A percentile compares a stretch with the other conserved stretches of the same genome.
phyloP scores from a whole-genome alignment of 148 eudicot genomes.

The Silene uniflora region DNA sequence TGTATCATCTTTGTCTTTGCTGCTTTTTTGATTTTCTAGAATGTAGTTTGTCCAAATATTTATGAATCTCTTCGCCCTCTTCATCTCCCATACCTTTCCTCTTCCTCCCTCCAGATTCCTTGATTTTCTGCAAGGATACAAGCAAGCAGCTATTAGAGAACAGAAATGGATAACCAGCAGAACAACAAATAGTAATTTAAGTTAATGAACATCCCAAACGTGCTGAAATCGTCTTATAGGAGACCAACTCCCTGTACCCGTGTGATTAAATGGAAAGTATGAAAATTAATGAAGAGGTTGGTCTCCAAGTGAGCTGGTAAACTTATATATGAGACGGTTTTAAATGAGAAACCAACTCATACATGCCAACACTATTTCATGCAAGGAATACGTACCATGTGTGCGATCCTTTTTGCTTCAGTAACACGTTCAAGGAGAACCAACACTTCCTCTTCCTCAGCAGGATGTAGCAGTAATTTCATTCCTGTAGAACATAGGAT shows the following conservation, averaged over 20 bases:
- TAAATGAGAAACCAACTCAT: neutral
- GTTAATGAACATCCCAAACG: too few species aligned
- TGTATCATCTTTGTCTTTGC: slow-evolving; percentile 35
- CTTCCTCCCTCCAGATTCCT: slow-evolving; percentile 53
- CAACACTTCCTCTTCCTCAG: slow-evolving; percentile 71
- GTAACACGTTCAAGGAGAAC: slow-evolving; percentile 55
- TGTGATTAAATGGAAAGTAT: too few species aligned
- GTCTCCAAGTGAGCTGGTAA: neutral
- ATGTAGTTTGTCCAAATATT: slow-evolving; percentile 34
- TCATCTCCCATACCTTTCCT: slow-evolving; percentile 48
- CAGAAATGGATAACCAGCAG: too few species aligned
- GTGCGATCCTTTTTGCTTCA: slow-evolving; percentile 69
- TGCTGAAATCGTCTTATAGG: too few species aligned
- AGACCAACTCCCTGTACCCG: too few species aligned
- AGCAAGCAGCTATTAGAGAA: neutral
- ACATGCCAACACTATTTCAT: neutral
- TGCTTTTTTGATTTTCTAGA: slow-evolving; percentile 39
- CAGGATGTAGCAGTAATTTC: slow-evolving; percentile 58
- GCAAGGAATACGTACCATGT: slow-evolving; percentile 40
- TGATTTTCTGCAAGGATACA: slow-evolving; percentile 47
- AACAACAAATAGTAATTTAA: too few species aligned
- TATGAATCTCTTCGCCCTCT: slow-evolving; percentile 55
- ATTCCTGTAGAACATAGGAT: slow-evolving; percentile 41
- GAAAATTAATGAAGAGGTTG: neutral
- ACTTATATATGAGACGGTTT: neutral